Percentiles rank a stretch among this genome's conserved stretches.
Evolutionary conservation across 2,329 filamentous ascomycete genomes (phyloP).

Genomic region (Scleromitrula shiraiana): DNA sequence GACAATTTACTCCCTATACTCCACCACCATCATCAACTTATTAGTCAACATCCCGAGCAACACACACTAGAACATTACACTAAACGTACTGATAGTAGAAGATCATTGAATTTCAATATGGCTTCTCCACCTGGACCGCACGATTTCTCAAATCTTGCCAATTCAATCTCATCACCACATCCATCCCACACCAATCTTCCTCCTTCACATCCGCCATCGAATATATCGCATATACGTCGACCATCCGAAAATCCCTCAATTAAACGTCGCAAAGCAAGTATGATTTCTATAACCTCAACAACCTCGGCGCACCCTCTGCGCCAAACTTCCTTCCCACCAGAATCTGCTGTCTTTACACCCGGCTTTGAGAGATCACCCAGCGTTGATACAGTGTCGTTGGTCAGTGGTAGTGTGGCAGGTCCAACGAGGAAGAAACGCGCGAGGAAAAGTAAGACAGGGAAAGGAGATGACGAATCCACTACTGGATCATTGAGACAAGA

Average conservation of each 20-base stretch:
- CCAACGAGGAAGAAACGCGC: constrained; percentile 50
- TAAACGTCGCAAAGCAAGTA: constrained; percentile 67
- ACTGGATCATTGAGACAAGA: constrained; percentile 20
- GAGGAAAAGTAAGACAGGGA: constrained; percentile 51
- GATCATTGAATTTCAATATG: constrained; percentile 15
- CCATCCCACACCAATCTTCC: constrained; percentile 44
- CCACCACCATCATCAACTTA: no score
- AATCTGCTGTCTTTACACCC: constrained; percentile 33
- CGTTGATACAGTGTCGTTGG: constrained; percentile 50
- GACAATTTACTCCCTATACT: no score
- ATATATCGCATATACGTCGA: constrained; percentile 50
- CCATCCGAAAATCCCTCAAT: constrained; percentile 39
- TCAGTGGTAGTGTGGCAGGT: constrained; percentile 51
- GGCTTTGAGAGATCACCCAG: constrained; percentile 58
- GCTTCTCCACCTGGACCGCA: constrained; percentile 25
- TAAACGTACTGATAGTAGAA: neutral
- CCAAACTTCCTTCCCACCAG: constrained; percentile 73
- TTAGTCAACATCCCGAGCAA: neutral
- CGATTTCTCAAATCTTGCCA: constrained; percentile 20
- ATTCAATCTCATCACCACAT: constrained; percentile 50
- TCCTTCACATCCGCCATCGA: no score
- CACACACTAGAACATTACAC: neutral
- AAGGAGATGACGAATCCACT: constrained; percentile 33
- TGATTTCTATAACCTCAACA: constrained; percentile 45
- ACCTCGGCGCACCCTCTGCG: constrained; percentile 60